These are phyloP conservation scores for Syncephalastrum sp. DNA, from an alignment of 371 early-diverging fungal genomes.

Conservation along the genomic window DNA sequence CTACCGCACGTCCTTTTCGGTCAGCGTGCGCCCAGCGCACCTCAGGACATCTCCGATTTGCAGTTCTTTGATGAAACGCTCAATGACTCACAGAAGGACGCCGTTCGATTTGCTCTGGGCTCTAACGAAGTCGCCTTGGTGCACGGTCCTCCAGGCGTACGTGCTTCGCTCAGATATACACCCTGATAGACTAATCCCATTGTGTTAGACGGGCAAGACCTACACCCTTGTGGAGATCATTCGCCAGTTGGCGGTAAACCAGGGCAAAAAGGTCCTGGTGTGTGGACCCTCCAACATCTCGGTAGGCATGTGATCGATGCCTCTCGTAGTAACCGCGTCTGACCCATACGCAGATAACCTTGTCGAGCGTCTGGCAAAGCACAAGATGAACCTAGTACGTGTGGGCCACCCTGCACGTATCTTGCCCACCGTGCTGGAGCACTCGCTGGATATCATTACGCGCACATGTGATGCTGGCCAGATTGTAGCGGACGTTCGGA, in stretches of 20 bases:
- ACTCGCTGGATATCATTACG: conserved; percentile 70
- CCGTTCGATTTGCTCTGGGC: conserved; percentile 66
- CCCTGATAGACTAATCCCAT: background rate
- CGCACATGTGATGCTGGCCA: conserved; percentile 75
- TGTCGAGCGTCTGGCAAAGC: conserved; percentile 71
- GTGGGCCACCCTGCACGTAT: conserved; percentile 89
- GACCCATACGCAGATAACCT: conserved; percentile 61
- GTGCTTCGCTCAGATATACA: background rate
- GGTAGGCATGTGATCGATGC: conserved; percentile 59
- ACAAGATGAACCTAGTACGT: conserved; percentile 70
- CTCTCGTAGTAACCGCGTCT: background rate
- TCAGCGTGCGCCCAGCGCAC: conserved; percentile 16
- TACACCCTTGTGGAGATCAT: conserved; percentile 89
- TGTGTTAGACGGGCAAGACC: conserved; percentile 86
- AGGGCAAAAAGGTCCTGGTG: conserved; percentile 76
- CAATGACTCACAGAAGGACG: conserved; percentile 77
- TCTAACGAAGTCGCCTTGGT: conserved; percentile 75
- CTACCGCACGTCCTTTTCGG: conserved; percentile 32
- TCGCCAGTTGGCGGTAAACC: conserved; percentile 66
- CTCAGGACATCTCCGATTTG: conserved; percentile 19
- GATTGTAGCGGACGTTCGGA: conserved; percentile 75
- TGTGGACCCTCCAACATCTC: conserved; percentile 95
- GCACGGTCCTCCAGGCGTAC: conserved; percentile 82
- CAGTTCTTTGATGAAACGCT: conserved; percentile 64
- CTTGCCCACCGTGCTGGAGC: conserved; percentile 66